Conservation (phyloP, 2,329 filamentous ascomycete species). For the Lasiodiplodia citricola region DNA sequence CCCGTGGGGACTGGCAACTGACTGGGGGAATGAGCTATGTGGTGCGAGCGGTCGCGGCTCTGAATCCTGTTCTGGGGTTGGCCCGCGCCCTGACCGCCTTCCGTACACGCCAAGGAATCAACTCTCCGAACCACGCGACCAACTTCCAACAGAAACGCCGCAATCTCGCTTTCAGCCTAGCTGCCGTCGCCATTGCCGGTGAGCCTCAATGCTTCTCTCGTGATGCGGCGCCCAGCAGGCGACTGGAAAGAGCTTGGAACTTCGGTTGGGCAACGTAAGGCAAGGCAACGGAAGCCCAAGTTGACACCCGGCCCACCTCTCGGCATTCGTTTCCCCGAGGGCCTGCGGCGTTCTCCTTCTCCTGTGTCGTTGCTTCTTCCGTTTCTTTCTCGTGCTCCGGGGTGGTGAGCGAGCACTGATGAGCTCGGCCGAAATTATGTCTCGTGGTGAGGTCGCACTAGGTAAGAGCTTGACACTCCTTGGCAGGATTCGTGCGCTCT, state of each 20-base stretch:
- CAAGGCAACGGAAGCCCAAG: not conserved
- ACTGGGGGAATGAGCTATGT: not conserved
- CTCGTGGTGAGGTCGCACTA: not conserved
- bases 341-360: not conserved
- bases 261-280: not conserved
- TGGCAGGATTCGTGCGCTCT: not conserved
- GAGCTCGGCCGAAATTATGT: not conserved
- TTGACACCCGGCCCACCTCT: constrained; percentile 1
- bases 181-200: not conserved
- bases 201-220: not conserved
- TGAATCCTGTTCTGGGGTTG: constrained; percentile 18
- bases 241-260: not conserved
- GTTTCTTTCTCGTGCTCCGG: not conserved
- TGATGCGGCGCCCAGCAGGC: not conserved
- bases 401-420: not conserved
- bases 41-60: not conserved
- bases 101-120: not conserved
- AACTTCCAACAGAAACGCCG: not conserved
- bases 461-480: not conserved
- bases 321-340: constrained; percentile 7
- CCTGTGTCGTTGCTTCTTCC: not conserved
- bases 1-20: constrained; percentile 12
- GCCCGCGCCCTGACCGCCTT: not conserved
- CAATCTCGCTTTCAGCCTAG: not conserved
- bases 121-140: not conserved